Base-by-base conservation (phyloP, 768 basidiomycete species). In the Boletellus ananiceps region DNA sequence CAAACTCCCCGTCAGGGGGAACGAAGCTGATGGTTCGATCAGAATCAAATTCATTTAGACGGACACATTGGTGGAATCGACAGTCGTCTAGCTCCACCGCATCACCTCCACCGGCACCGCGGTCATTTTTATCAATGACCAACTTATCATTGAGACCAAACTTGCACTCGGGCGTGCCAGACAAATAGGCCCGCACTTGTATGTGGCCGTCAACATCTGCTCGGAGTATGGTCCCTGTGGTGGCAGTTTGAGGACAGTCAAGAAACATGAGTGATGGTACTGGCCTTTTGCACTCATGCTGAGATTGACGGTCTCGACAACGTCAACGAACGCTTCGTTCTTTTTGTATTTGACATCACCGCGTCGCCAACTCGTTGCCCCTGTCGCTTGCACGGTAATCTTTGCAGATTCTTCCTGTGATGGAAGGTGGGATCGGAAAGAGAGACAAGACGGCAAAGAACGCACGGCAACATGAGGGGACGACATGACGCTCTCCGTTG, bases 311-410 rank as follows among this genome's bases (percentile, higher is more conserved):
- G 80, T 90, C 73, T 99, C 96, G 38, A 99, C 89, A 8, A 99
- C 96, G 64, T 99, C 96, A n/a, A 99, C 95, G 58, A 98, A 99
- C 0, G 96, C 96, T 63, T 99, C 96, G 57, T 99, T 99, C 79
- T 98, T 99, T 75, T 96, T 88, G 70, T 99, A 98, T 68, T 94
- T 95, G 61, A 98, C 94, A 63, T 97, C 96, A 14, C 82, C 86
- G 49, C 94, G 77, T 36, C 96, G 75, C 96, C 96, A 99, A 66
- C 87, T 95, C 29, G 89, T 97, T 25, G 90, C 86, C 1, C 96
- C 96, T 0, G 96, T 99, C 8, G 96, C 95, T 74, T 99, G 96
- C 9, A 82, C 84, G 0, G 96, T 98, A 54, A 99, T 98, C 68
- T 93, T 96, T 13, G 92, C 89, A 16, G 93, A 95, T 59, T 97